A percentile compares a stretch with the other conserved stretches of the same genome.
Evolutionary conservation across 192 early-diverging fungal species (phyloP).

Genomic region (Umbelopsis isabellina): DNA sequence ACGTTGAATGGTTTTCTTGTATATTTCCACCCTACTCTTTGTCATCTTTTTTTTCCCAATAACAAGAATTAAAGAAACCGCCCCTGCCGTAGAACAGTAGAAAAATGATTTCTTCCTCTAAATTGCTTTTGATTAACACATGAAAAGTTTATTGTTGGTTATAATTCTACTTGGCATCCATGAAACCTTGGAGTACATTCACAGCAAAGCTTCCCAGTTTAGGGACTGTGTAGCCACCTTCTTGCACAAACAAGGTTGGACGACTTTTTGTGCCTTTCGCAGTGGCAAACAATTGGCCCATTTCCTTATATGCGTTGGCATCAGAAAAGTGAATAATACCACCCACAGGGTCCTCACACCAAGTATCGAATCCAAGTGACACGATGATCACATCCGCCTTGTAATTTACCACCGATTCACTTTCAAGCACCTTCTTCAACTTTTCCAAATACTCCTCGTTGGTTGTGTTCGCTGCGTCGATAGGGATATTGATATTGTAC

Average conservation of each 20-base stretch:
- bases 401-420: slow-evolving; percentile 46
- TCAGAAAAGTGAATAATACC: slow-evolving; percentile 45
- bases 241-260: slow-evolving; percentile 58
- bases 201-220: slow-evolving; percentile 50
- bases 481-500: slow-evolving; percentile 70
- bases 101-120: background rate
- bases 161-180: background rate
- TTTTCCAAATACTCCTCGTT: slow-evolving; percentile 60
- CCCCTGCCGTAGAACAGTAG: slow-evolving; percentile 18
- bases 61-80: slow-evolving; percentile 4
- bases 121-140: background rate
- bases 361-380: slow-evolving; percentile 73
- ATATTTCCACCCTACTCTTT: slow-evolving; percentile 17
- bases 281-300: slow-evolving; percentile 42
- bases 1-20: slow-evolving; percentile 1
- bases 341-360: slow-evolving; percentile 52
- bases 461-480: slow-evolving; percentile 51
- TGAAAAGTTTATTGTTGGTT: background rate
- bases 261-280: slow-evolving; percentile 25
- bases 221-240: slow-evolving; percentile 58
- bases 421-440: slow-evolving; percentile 46
- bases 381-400: slow-evolving; percentile 61
- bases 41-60: background rate
- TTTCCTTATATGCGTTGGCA: slow-evolving; percentile 37
- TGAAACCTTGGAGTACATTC: slow-evolving; percentile 49